These are phyloP conservation scores for Emydomyces testavorans DNA, from an alignment of 2,329 filamentous ascomycete genomes.

Conservation along the genomic window DNA sequence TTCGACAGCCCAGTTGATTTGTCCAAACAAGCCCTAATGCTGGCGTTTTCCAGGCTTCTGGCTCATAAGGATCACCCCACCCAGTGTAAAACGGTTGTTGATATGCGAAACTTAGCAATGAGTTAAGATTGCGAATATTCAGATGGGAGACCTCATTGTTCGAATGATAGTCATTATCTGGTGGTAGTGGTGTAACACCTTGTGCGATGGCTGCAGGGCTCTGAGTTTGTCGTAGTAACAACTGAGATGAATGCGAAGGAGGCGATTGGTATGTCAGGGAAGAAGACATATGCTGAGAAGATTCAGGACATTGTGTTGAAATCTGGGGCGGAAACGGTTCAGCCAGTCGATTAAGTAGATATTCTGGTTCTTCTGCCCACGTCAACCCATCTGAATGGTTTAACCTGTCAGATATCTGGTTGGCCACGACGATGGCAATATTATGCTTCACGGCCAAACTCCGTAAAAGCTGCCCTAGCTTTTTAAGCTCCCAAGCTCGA, in stretches of 20 bases:
- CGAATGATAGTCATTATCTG: not conserved
- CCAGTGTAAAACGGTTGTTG: conserved; percentile 93
- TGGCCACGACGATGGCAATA: conserved; percentile 80
- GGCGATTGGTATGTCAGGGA: conserved; percentile 6
- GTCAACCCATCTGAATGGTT: conserved; percentile 22
- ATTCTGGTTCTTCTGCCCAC: conserved; percentile 13
- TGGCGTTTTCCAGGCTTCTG: conserved; percentile 55
- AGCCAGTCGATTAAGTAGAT: not conserved
- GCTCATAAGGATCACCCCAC: conserved; percentile 62
- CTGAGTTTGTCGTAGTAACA: not conserved
- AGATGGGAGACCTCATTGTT: not conserved
- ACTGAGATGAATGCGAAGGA: not conserved
- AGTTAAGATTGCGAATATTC: conserved; percentile 26
- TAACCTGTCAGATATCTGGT: conserved; percentile 91
- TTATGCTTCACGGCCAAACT: conserved; percentile 61
- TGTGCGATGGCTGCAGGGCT: not conserved
- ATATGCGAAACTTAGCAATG: conserved; percentile 65
- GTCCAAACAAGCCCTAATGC: conserved; percentile 83
- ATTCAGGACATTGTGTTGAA: not conserved
- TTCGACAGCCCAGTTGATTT: conserved; percentile 71
- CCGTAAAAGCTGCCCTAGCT: conserved; percentile 61
- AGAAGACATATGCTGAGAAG: conserved; percentile 8
- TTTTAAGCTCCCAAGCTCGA: conserved; percentile 63
- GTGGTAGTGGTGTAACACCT: not conserved
- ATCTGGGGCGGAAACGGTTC: not conserved